These are phyloP conservation scores for Atkinsonella texensis DNA, from an alignment of 2,329 filamentous ascomycete genomes.

Conservation along the genomic window DNA sequence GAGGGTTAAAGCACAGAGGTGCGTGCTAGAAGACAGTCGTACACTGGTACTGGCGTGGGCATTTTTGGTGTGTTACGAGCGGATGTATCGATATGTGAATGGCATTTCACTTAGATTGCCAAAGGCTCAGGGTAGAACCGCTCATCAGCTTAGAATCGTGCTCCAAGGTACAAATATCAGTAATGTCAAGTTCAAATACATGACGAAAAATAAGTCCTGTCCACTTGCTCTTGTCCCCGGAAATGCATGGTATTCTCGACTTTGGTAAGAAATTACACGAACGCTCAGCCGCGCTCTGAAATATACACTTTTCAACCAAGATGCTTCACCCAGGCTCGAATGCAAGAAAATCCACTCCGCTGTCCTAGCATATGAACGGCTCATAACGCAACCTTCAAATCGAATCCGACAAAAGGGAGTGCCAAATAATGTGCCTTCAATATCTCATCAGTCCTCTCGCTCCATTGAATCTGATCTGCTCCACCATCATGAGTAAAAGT, in stretches of 20 bases:
- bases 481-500: conserved; percentile 40
- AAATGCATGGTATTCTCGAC: background rate
- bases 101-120: no score
- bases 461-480: background rate
- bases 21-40: no score
- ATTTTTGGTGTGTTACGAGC: background rate
- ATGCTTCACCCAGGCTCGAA: background rate
- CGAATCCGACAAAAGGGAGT: background rate
- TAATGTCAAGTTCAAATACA: background rate
- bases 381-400: background rate
- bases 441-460: background rate
- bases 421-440: no score
- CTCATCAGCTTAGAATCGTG: no score
- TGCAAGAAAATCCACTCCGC: background rate
- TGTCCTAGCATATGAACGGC: background rate
- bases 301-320: background rate
- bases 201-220: background rate
- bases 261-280: background rate
- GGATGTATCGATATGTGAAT: no score
- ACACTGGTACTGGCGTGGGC: background rate
- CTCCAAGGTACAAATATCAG: background rate
- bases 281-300: conserved; percentile 1
- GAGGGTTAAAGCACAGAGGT: conserved; percentile 40
- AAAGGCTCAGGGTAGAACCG: no score
- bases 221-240: background rate